Evolutionary conservation across 169 alveolate species (phyloP).

Genomic region (Plasmodium gaboni): DNA sequence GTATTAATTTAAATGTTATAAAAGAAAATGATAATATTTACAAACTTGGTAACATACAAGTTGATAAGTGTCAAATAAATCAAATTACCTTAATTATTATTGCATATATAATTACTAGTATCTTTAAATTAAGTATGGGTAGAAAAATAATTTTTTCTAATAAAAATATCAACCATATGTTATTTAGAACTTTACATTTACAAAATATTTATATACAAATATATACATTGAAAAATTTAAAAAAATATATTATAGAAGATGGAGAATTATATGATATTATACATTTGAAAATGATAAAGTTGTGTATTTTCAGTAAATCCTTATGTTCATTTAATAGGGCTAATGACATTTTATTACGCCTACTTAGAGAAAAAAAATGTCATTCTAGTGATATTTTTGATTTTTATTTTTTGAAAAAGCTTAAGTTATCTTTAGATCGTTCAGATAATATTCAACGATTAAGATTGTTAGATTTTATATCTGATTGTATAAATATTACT

Average conservation of each 20-base stretch:
- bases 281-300: slow-evolving; percentile 70
- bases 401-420: slow-evolving; percentile 48
- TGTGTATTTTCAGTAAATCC: slow-evolving; percentile 69
- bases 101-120: slow-evolving; percentile 46
- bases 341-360: slow-evolving; percentile 19
- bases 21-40: slow-evolving; percentile 16
- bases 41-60: slow-evolving; percentile 8
- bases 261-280: slow-evolving; percentile 27
- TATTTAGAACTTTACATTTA: slow-evolving; percentile 39
- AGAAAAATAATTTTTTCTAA: slow-evolving; percentile 68
- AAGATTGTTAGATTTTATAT: slow-evolving; percentile 38
- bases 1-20: slow-evolving; percentile 14
- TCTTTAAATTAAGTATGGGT: slow-evolving; percentile 62
- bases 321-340: slow-evolving; percentile 70
- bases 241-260: slow-evolving; percentile 66
- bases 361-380: slow-evolving; percentile 49
- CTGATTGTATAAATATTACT: slow-evolving; percentile 29
- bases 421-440: slow-evolving; percentile 27
- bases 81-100: slow-evolving; percentile 65
- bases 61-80: slow-evolving; percentile 32
- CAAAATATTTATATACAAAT: slow-evolving; percentile 73
- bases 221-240: slow-evolving; percentile 66
- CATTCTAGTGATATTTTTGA: slow-evolving; percentile 39
- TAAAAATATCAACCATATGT: slow-evolving; percentile 17
- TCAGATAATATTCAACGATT: slow-evolving; percentile 62